Evolutionary conservation across 2,329 filamentous ascomycete species (phyloP).

Genomic region (Pseudogymnoascus sp.): DNA sequence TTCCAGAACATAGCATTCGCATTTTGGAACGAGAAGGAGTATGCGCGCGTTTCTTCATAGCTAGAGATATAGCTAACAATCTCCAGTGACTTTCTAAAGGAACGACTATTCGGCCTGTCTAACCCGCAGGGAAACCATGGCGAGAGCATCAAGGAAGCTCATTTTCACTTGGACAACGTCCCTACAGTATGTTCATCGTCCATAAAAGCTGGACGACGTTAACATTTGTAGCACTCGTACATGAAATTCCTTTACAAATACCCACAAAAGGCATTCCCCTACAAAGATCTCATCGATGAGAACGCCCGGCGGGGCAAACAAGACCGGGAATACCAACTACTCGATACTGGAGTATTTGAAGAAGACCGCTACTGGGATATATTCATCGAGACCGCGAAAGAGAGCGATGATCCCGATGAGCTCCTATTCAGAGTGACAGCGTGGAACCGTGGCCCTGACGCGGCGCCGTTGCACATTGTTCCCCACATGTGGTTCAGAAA

Average conservation of each 20-base stretch:
- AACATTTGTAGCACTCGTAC: conserved; percentile 67
- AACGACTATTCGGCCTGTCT: conserved; percentile 87
- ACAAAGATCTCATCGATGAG: conserved; percentile 76
- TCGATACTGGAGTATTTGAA: conserved; percentile 81
- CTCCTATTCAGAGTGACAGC: conserved; percentile 89
- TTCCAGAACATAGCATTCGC: conserved; percentile 88
- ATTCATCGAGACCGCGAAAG: conserved; percentile 92
- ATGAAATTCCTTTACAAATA: conserved; percentile 99
- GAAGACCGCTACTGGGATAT: conserved; percentile 95
- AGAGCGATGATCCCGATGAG: conserved; percentile 84
- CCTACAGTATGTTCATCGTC: conserved; percentile 38
- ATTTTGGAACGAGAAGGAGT: conserved; percentile 98
- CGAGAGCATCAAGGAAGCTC: conserved; percentile 91
- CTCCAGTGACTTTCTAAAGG: conserved; percentile 78
- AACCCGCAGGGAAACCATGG: conserved; percentile 97
- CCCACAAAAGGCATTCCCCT: conserved; percentile 84
- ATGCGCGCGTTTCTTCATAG: conserved; percentile 25
- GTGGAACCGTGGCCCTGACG: conserved; percentile 88
- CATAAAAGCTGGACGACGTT: conserved; percentile 13
- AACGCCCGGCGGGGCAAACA: conserved; percentile 68
- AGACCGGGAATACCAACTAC: conserved; percentile 84
- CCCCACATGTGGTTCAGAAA: conserved; percentile 97
- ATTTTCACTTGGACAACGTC: conserved; percentile 94
- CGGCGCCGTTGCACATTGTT: conserved; percentile 84
- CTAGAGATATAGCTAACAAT: conserved; percentile 31